A percentile compares a stretch with the other conserved stretches of the same genome.
phyloP scores from a whole-genome alignment of 768 basidiomycete genomes.

The Tricholoma flavovirens region DNA sequence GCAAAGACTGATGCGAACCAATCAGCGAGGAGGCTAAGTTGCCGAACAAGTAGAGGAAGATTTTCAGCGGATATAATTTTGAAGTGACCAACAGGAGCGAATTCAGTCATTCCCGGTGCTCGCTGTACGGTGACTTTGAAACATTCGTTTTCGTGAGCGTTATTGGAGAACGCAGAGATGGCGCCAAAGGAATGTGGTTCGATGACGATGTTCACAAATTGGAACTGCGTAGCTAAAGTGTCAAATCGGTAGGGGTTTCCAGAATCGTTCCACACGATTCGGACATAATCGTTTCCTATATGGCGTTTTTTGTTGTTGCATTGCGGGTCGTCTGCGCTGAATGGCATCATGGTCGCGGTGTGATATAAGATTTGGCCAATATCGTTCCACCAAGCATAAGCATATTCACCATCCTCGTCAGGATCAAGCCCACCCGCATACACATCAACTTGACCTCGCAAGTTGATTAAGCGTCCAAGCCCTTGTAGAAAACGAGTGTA shows the following conservation, averaged over 20 bases:
- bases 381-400: constrained; percentile 99
- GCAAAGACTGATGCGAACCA: constrained; percentile 86
- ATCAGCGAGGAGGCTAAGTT: constrained; percentile 81
- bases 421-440: constrained; percentile 90
- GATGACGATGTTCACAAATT: constrained; percentile 96
- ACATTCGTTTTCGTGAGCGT: constrained; percentile 85
- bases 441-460: constrained; percentile 86
- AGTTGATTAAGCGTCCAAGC: constrained; percentile 79
- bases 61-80: constrained; percentile 89
- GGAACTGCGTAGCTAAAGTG: constrained; percentile 89
- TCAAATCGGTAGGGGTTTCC: constrained; percentile 86
- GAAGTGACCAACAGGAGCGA: constrained; percentile 87
- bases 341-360: constrained; percentile 97
- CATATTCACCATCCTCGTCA: constrained; percentile 91
- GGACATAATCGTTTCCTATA: constrained; percentile 95
- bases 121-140: constrained; percentile 93
- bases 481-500: constrained; percentile 92
- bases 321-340: constrained; percentile 56
- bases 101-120: constrained; percentile 88
- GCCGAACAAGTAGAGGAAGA: constrained; percentile 82
- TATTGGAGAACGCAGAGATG: constrained; percentile 81
- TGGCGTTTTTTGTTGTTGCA: constrained; percentile 88
- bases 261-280: constrained; percentile 97
- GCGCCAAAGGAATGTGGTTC: constrained; percentile 86
- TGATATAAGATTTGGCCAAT: constrained; percentile 94